Conservation (phyloP, 2,329 filamentous ascomycete genomes). For the Beauveria sp. region DNA sequence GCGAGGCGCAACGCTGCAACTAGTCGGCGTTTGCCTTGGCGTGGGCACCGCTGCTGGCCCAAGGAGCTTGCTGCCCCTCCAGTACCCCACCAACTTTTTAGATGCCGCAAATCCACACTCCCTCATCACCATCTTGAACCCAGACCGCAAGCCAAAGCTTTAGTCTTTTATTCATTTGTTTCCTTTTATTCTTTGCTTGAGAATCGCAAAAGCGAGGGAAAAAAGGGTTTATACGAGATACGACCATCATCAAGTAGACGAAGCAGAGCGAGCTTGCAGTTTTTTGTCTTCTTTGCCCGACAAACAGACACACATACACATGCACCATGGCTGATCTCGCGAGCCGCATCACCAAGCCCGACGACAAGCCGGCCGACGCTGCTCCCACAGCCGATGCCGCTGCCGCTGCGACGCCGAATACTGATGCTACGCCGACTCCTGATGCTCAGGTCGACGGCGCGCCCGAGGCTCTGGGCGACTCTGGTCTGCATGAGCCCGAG, state of each 20-base stretch:
- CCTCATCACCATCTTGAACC: neutral
- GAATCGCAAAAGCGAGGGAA: neutral
- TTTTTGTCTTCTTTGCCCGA: neutral
- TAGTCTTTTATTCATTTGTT: slow-evolving; percentile 7
- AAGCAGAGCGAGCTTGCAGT: neutral
- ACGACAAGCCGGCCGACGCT: slow-evolving; percentile 20
- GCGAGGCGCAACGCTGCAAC: slow-evolving; percentile 2
- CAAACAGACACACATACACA: neutral
- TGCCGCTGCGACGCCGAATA: neutral
- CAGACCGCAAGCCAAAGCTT: slow-evolving; percentile 9
- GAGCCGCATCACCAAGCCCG: slow-evolving; percentile 42
- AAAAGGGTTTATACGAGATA: neutral
- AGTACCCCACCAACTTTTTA: slow-evolving; percentile 26
- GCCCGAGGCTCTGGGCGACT: slow-evolving; percentile 34
- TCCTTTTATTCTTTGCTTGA: neutral
- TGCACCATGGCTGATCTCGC: slow-evolving; percentile 42
- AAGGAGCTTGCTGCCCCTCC: slow-evolving; percentile 22
- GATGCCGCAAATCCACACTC: slow-evolving; percentile 10
- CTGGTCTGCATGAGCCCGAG: slow-evolving; percentile 59
- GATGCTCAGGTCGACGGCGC: slow-evolving; percentile 32
- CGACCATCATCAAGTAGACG: neutral
- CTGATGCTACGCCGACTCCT: slow-evolving; percentile 15
- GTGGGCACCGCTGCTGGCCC: too few species aligned
- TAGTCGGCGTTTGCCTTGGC: too few species aligned
- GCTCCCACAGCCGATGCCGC: slow-evolving; percentile 18